Base-by-base conservation (phyloP, 306 rosid species). In the Delonix regia region DNA sequence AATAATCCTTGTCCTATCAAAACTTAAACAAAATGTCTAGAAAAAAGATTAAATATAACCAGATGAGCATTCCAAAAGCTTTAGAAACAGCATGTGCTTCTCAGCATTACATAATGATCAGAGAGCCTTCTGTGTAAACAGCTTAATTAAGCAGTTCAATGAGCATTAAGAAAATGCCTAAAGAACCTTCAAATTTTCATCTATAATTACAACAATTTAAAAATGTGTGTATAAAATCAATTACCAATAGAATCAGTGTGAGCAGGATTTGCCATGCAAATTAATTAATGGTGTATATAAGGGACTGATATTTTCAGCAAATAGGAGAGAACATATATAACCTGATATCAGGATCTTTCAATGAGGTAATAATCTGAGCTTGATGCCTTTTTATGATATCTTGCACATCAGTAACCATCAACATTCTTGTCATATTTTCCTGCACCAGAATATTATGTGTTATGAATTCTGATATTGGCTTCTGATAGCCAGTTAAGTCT, bases 301-400 rank as follows among this genome's bases (percentile, higher is more conserved):
- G 24, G 24, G 48, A 78, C 25, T 64, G 36, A 48, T 59, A 69
- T 84, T 64, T 65, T 72, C 64, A 80, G 79, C 39, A 75, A 55
- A 83, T 57, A 87, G 56, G 79, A 57, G 27, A 22, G 49, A 81
- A 42, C 56, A 75, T 73, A 47, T 28, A 71, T 81, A 78, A 96
- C 99, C 99, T 96, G 90, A 96, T 93, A 80, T 96, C 99, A 21
- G 99, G 99, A 90, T 96, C 99, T 87, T 96, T 96, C 85, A 93
- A 83, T 25, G 99, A 96, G 77, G 98, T 96, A 82, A 96, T 96
- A 77, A 96, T 96, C 87, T 96, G 99, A 82, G 99, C 98, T 79
- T 96, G 99, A 84, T 96, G 99, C 79, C 93, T 89, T 88, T 96
- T 96, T 78, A 93, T 96, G 75, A 93, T 91, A 87, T 96, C 99